Evolutionary conservation across 345 rosid genomes (phyloP).

Genomic region (Tarenaya hassleriana): DNA sequence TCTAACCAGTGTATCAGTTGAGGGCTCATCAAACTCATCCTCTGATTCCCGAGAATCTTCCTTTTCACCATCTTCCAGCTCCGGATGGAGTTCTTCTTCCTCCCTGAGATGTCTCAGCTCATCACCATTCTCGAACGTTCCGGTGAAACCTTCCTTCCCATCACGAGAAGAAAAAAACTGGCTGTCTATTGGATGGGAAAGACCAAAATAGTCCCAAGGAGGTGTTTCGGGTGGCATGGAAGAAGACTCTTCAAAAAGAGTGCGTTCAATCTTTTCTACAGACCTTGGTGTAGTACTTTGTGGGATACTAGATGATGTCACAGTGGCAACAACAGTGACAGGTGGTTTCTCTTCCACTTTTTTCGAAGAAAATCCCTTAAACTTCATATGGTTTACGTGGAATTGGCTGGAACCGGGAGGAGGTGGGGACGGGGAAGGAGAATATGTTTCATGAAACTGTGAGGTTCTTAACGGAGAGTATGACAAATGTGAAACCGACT

Average conservation of each 20-base stretch:
- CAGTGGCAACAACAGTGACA: slow-evolving; percentile 36
- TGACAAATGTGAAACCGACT: slow-evolving; percentile 54
- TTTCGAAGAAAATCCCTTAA: slow-evolving; percentile 50
- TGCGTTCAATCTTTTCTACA: slow-evolving; percentile 41
- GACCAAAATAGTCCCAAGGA: slow-evolving; percentile 86
- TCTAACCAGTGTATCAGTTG: slow-evolving; percentile 58
- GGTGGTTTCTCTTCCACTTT: slow-evolving; percentile 76
- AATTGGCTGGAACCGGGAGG: slow-evolving; percentile 49
- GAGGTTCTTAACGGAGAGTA: slow-evolving; percentile 59
- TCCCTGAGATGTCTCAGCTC: slow-evolving; percentile 40
- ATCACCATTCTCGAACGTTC: slow-evolving; percentile 38
- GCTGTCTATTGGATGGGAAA: slow-evolving; percentile 53
- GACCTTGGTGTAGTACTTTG: slow-evolving; percentile 35
- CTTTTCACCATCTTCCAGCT: slow-evolving; percentile 54
- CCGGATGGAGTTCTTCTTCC: slow-evolving; percentile 56
- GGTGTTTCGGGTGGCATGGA: slow-evolving; percentile 45
- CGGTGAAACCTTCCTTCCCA: slow-evolving; percentile 36
- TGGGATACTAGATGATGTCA: slow-evolving; percentile 49
- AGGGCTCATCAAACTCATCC: slow-evolving; percentile 67
- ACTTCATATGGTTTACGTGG: slow-evolving; percentile 60
- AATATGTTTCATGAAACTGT: slow-evolving; percentile 48
- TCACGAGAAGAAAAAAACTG: slow-evolving; percentile 49
- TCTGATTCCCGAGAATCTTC: slow-evolving; percentile 60
- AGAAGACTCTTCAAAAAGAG: slow-evolving; percentile 43
- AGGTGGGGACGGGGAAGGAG: slow-evolving; percentile 55